phyloP scores from a whole-genome alignment of 805 yeast species.

The Huiozyma sinensis region DNA sequence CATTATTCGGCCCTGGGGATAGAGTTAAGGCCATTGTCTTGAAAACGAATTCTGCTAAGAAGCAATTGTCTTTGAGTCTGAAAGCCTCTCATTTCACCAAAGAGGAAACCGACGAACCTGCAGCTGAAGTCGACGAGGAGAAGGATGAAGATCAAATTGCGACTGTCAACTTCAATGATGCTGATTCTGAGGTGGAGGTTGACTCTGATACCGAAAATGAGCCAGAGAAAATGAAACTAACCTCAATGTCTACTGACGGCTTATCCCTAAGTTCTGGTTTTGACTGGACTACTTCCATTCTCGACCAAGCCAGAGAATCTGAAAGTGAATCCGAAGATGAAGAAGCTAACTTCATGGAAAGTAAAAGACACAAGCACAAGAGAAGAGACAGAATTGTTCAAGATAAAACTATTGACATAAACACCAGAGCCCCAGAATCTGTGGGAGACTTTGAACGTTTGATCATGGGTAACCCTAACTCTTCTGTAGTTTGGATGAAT shows the following conservation, averaged over 20 bases:
- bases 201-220: slow-evolving; percentile 26
- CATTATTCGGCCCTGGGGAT: slow-evolving; percentile 81
- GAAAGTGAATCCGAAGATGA: slow-evolving; percentile 48
- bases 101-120: slow-evolving; percentile 18
- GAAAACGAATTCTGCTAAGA: slow-evolving; percentile 49
- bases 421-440: slow-evolving; percentile 83
- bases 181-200: slow-evolving; percentile 14
- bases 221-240: slow-evolving; percentile 10
- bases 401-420: slow-evolving; percentile 78
- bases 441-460: slow-evolving; percentile 85
- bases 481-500: slow-evolving; percentile 93
- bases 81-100: slow-evolving; percentile 76
- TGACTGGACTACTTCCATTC: slow-evolving; percentile 89
- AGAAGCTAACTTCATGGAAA: slow-evolving; percentile 35
- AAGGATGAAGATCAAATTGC: slow-evolving; percentile 28
- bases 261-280: slow-evolving; percentile 71
- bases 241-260: slow-evolving; percentile 35
- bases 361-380: slow-evolving; percentile 36
- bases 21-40: slow-evolving; percentile 77
- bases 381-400: slow-evolving; percentile 38
- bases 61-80: slow-evolving; percentile 80
- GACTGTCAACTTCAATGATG: slow-evolving; percentile 13
- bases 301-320: slow-evolving; percentile 63
- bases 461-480: slow-evolving; percentile 83
- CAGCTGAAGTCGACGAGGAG: slow-evolving; percentile 4